phyloP scores from a whole-genome alignment of 169 alveolate species.

The Plasmodium vivax region DNA sequence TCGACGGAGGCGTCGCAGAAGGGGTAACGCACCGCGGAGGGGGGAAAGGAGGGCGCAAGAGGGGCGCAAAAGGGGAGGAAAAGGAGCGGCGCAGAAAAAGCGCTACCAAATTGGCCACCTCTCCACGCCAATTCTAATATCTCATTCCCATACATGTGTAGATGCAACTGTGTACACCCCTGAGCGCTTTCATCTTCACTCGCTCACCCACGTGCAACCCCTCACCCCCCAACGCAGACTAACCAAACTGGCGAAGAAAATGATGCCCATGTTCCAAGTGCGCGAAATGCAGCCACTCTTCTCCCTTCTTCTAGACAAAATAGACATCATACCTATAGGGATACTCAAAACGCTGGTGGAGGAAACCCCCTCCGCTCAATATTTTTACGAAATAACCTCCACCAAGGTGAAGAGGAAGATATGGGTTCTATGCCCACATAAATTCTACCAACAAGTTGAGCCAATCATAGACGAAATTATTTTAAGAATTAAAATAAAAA shows the following conservation, averaged over 20 bases:
- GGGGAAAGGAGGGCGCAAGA: not conserved
- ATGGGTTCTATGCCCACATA: constrained; percentile 58
- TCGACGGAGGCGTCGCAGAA: constrained; percentile 48
- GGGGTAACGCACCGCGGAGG: constrained; percentile 10
- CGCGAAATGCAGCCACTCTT: constrained; percentile 84
- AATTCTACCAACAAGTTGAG: constrained; percentile 59
- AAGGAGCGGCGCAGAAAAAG: not conserved
- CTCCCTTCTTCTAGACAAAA: constrained; percentile 75
- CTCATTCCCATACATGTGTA: not conserved
- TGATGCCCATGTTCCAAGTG: constrained; percentile 85
- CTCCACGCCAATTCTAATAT: not conserved
- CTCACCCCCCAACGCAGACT: constrained; percentile 2
- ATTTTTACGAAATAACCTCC: constrained; percentile 79
- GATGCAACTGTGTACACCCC: not conserved
- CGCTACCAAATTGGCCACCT: not conserved
- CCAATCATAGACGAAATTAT: constrained; percentile 55
- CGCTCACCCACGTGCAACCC: not conserved
- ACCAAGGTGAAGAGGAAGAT: constrained; percentile 61
- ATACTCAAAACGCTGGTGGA: constrained; percentile 79
- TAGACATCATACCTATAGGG: constrained; percentile 78
- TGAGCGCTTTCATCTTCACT: not conserved
- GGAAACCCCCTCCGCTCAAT: constrained; percentile 80
- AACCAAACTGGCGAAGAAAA: constrained; percentile 77
- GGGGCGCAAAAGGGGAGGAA: too few species aligned
- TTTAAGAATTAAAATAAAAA: constrained; percentile 50